Percentiles rank a stretch among this genome's conserved stretches.
phyloP scores from a whole-genome alignment of 176 grass and related monocot species.

The Eragrostis curvula region DNA sequence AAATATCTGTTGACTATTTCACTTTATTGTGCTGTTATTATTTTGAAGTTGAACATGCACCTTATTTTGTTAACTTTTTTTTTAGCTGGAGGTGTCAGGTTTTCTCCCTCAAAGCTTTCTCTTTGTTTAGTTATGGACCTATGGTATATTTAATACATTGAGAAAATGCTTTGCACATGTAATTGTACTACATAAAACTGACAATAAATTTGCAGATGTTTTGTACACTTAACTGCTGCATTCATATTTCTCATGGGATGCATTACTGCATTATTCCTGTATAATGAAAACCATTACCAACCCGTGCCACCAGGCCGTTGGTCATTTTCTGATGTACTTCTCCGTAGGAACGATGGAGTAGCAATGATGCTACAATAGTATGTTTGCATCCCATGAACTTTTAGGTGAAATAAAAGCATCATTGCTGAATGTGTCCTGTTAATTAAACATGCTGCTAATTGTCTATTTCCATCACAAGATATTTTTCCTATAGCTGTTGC shows the following conservation, averaged over 20 bases:
- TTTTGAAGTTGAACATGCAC: background rate
- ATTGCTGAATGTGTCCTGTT: conserved; percentile 3
- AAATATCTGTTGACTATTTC: background rate
- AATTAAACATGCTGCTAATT: background rate
- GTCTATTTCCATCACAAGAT: background rate
- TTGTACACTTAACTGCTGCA: background rate
- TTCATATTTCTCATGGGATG: background rate
- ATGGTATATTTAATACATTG: background rate
- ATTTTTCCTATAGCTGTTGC: conserved; percentile 7
- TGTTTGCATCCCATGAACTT: background rate
- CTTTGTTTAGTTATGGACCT: background rate
- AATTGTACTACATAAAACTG: background rate
- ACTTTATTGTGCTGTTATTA: background rate
- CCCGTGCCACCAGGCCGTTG: background rate
- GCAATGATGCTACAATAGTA: background rate
- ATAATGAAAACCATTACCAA: conserved; percentile 5
- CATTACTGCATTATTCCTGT: background rate
- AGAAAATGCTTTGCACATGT: background rate
- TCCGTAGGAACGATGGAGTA: background rate
- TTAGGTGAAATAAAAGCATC: background rate
- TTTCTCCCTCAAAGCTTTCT: background rate
- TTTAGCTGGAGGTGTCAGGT: too few relatives aligned
- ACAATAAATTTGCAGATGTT: background rate
- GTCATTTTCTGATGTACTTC: background rate
- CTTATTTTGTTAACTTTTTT: too few relatives aligned